These are phyloP conservation scores for Mariannaea sp. DNA, from an alignment of 2,329 filamentous ascomycete species.

Conservation along the genomic window DNA sequence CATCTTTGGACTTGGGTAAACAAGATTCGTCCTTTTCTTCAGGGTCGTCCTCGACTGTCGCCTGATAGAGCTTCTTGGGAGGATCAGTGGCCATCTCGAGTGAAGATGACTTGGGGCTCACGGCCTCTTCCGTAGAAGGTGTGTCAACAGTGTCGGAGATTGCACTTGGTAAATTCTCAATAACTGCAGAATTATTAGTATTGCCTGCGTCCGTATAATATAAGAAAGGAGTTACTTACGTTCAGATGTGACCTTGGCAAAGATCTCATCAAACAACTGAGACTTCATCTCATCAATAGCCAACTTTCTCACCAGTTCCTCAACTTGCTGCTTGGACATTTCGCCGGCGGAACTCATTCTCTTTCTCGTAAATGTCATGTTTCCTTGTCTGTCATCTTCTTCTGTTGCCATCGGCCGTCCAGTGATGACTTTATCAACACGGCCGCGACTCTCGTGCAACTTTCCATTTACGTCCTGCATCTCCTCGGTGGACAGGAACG, in stretches of 20 bases:
- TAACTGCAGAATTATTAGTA: conserved; percentile 19
- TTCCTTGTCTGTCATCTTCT: conserved; percentile 17
- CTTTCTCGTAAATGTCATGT: conserved; percentile 16
- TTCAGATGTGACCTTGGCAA: conserved; percentile 37
- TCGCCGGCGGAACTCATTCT: conserved; percentile 26
- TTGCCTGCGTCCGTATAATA: not conserved
- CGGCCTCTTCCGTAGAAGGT: conserved; percentile 28
- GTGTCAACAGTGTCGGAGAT: conserved; percentile 19
- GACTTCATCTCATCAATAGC: conserved; percentile 37
- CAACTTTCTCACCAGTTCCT: conserved; percentile 31
- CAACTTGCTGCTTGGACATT: conserved; percentile 36
- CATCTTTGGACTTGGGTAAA: conserved; percentile 8
- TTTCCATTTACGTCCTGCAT: conserved; percentile 4
- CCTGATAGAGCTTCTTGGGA: conserved; percentile 18
- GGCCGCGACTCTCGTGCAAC: conserved; percentile 15
- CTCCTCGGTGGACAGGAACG: conserved; percentile 12
- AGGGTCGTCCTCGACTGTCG: conserved; percentile 28
- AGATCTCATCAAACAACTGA: conserved; percentile 35
- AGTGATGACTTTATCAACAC: conserved; percentile 27
- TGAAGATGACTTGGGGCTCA: conserved; percentile 27
- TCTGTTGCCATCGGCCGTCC: conserved; percentile 13
- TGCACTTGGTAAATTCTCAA: conserved; percentile 18
- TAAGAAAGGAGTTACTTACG: conserved; percentile 20
- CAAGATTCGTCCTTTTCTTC: conserved; percentile 8
- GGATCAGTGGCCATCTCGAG: conserved; percentile 7